Evolutionary conservation across 352 stramenopile genomes (phyloP).

Genomic region (Phytophthora gonapodyides): DNA sequence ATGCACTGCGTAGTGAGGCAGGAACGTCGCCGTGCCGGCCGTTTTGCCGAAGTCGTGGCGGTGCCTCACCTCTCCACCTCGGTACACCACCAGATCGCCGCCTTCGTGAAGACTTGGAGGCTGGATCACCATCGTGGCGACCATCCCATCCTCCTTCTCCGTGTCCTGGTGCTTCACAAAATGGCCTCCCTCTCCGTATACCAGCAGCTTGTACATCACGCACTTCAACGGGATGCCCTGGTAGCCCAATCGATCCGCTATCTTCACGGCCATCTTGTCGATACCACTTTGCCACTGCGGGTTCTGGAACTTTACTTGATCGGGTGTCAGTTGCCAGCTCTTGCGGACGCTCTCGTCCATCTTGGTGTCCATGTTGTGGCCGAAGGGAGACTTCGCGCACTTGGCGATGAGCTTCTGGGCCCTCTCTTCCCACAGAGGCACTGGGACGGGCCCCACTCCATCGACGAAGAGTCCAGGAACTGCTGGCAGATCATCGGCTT

Average conservation of each 20-base stretch:
- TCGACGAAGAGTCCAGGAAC: neutral
- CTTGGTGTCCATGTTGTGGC: neutral
- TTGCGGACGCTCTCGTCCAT: slow-evolving; percentile 14
- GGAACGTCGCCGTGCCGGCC: slow-evolving; percentile 5
- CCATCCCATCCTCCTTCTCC: slow-evolving; percentile 52
- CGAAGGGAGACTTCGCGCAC: slow-evolving; percentile 29
- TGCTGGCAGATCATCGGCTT: neutral
- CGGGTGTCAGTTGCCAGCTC: slow-evolving; percentile 3
- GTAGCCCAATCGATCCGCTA: slow-evolving; percentile 11
- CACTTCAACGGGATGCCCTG: slow-evolving; percentile 13
- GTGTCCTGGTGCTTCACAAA: slow-evolving; percentile 47
- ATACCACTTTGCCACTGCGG: slow-evolving; percentile 6
- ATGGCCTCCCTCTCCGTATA: slow-evolving; percentile 23
- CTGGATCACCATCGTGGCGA: slow-evolving; percentile 45
- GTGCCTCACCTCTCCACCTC: neutral
- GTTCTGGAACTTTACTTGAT: slow-evolving; percentile 4
- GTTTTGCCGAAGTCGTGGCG: slow-evolving; percentile 19
- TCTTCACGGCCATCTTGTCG: slow-evolving; percentile 1
- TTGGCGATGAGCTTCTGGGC: neutral
- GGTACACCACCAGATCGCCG: slow-evolving; percentile 20
- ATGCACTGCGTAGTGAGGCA: slow-evolving; percentile 13
- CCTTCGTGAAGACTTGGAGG: slow-evolving; percentile 21
- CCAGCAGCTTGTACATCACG: slow-evolving; percentile 13
- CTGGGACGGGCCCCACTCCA: slow-evolving; percentile 6
- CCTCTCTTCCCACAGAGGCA: slow-evolving; percentile 2